Evolutionary conservation across 495 filamentous ascomycete genomes (phyloP).

Genomic region (Staphylotrichum longicolle): DNA sequence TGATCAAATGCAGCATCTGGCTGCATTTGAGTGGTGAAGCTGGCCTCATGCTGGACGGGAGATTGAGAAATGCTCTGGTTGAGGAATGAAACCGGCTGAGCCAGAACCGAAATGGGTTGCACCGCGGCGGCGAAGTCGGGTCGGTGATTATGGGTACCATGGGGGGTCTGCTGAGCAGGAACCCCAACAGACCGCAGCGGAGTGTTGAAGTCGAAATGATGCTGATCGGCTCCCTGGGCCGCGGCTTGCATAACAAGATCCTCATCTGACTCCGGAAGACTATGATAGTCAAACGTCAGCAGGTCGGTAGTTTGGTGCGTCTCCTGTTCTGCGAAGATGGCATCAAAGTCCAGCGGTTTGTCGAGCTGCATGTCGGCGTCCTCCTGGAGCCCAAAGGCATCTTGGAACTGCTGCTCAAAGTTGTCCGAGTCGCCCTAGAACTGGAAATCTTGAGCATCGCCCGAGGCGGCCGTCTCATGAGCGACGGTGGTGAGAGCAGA

Average conservation of each 20-base stretch:
- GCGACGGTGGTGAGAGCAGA: not conserved
- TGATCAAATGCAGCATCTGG: not conserved
- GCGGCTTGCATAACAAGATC: too few relatives aligned
- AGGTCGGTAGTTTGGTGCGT: too few relatives aligned
- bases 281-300: too few relatives aligned
- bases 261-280: too few relatives aligned
- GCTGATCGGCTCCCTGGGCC: too few relatives aligned
- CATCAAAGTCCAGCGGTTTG: constrained; percentile 4
- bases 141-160: too few relatives aligned
- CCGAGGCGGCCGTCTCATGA: not conserved
- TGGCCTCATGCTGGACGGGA: not conserved
- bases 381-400: not conserved
- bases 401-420: constrained; percentile 13
- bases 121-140: too few relatives aligned
- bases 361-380: not conserved
- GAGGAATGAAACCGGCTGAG: too few relatives aligned
- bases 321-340: constrained; percentile 2
- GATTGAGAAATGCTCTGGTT: not conserved
- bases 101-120: too few relatives aligned
- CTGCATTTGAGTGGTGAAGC: not conserved
- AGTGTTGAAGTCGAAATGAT: too few relatives aligned
- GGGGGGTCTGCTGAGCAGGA: too few relatives aligned
- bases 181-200: too few relatives aligned
- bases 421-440: constrained; percentile 15
- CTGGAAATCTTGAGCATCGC: constrained; percentile 14